Conservation (phyloP, 2,329 filamentous ascomycete genomes). For the Trichoderma koningii region DNA sequence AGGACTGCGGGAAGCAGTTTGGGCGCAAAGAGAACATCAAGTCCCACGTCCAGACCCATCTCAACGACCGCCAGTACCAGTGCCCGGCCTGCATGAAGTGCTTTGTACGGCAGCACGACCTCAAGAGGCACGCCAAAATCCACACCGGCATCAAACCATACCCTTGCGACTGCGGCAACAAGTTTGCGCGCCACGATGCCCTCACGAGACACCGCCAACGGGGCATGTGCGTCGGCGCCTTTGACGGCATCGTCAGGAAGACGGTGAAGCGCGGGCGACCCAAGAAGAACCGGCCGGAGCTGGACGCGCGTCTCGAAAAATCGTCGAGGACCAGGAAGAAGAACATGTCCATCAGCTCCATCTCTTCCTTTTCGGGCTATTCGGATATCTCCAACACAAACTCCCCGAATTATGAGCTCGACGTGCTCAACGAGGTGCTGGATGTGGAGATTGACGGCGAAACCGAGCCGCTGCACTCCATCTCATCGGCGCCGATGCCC, state of each 20-base stretch:
- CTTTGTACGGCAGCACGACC: conserved; percentile 94
- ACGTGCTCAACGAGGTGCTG: conserved; percentile 53
- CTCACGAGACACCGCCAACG: conserved; percentile 91
- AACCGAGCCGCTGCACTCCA: conserved; percentile 38
- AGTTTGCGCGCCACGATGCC: conserved; percentile 92
- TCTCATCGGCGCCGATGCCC: conserved; percentile 52
- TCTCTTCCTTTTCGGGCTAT: conserved; percentile 57
- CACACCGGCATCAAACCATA: conserved; percentile 96
- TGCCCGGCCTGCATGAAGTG: conserved; percentile 93
- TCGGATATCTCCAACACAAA: conserved; percentile 59
- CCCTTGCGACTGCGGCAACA: conserved; percentile 90
- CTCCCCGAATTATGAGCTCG: conserved; percentile 54
- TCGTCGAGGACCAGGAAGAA: conserved; percentile 59
- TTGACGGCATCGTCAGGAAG: conserved; percentile 72
- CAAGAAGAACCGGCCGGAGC: conserved; percentile 61
- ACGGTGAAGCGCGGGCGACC: conserved; percentile 65
- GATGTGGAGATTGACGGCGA: conserved; percentile 44
- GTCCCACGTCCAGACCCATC: conserved; percentile 95
- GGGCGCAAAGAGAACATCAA: conserved; percentile 99
- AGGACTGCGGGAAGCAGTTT: conserved; percentile 84
- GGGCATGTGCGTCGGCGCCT: conserved; percentile 94
- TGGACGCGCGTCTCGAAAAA: conserved; percentile 59
- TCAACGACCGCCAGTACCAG: conserved; percentile 92
- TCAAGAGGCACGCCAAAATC: conserved; percentile 96
- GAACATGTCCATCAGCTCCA: conserved; percentile 51